Base-by-base conservation (phyloP, 176 grass and related monocot genomes). In the Cenchrus fungigraminus region DNA sequence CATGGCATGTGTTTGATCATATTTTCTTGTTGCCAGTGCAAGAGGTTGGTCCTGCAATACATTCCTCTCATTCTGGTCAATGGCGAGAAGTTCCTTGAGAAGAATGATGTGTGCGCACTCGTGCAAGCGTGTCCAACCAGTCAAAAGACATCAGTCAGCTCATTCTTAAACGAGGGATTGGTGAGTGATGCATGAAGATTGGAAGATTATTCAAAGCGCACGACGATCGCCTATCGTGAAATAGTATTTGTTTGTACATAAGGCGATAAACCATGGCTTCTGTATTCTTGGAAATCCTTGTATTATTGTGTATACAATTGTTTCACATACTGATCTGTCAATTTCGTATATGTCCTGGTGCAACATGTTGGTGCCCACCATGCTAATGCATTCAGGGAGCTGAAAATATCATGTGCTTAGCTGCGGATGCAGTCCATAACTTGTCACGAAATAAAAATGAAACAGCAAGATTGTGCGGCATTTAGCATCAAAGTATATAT, bases 71-170 rank as follows among this genome's bases (percentile, higher is more conserved):
- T 98, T 70, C 70, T 98, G 68, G 73, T 94, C 12, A 95, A 95
- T 58, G 90, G 97, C 15, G 97, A 95, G 86, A 98, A 95, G 74
- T 98, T 95, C 47, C 84, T 98, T 0, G 90, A 95, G 88, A 94
- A 90, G 77, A 95, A 87, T 53, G 90, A 96, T 84, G 50, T 98
- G 29, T 98, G 97, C 10, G 56, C 61, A 14, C 46, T 86, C 4
- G 9, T 92, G 34, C 87, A 87, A 88, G 93, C 86, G 1, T 98
- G 97, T 13, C n/a, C 85, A 5, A 71, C 64, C 19, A 71, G 68
- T 74, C 59, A 90, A 71, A 81, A 81, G 71, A 83, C 1, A 1
- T 1, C 59, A 46, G 10, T 50, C 12, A 42, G 37, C 51, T 61
- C 77, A 10, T 15, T 5, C 4, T 71, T 32, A 4, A n/a, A 84